phyloP scores from a whole-genome alignment of 257 asterid genomes.

The Ilex aquifolium region DNA sequence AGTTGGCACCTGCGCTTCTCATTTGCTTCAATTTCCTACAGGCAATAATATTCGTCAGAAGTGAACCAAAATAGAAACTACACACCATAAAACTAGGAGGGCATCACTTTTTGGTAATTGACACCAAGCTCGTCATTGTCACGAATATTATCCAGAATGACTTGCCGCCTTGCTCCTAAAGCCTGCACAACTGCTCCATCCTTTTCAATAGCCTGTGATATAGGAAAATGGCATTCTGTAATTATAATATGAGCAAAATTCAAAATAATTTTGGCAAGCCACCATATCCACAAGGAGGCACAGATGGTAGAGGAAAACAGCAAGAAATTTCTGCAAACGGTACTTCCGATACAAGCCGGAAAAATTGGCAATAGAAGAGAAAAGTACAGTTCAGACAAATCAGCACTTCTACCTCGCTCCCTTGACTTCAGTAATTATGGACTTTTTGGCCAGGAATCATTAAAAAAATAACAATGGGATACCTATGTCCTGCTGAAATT shows the following conservation, averaged over 20 bases:
- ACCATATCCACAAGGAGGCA: conserved; percentile 3
- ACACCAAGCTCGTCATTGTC: conserved; percentile 92
- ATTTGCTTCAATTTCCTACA: conserved; percentile 85
- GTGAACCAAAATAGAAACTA: conserved; percentile 4
- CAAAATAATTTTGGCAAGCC: conserved; percentile 5
- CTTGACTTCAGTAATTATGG: no score
- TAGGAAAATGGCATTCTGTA: conserved; percentile 11
- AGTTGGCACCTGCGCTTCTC: conserved; percentile 73
- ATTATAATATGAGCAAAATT: conserved; percentile 1
- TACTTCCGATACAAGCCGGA: neutral
- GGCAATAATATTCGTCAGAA: conserved; percentile 8
- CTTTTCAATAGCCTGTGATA: conserved; percentile 54
- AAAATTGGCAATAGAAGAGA: conserved; percentile 1
- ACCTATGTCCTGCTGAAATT: no score
- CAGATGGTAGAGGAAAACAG: neutral
- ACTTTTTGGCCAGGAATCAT: no score
- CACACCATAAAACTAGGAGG: conserved; percentile 2
- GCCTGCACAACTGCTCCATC: conserved; percentile 75
- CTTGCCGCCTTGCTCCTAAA: conserved; percentile 80
- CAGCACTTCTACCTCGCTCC: no score
- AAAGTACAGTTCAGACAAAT: neutral
- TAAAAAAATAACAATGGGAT: no score
- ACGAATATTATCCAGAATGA: conserved; percentile 87
- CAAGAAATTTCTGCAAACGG: neutral
- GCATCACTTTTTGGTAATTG: conserved; percentile 67